Conservation (phyloP, 2,329 filamentous ascomycete genomes). For the Penicillium sp. region DNA sequence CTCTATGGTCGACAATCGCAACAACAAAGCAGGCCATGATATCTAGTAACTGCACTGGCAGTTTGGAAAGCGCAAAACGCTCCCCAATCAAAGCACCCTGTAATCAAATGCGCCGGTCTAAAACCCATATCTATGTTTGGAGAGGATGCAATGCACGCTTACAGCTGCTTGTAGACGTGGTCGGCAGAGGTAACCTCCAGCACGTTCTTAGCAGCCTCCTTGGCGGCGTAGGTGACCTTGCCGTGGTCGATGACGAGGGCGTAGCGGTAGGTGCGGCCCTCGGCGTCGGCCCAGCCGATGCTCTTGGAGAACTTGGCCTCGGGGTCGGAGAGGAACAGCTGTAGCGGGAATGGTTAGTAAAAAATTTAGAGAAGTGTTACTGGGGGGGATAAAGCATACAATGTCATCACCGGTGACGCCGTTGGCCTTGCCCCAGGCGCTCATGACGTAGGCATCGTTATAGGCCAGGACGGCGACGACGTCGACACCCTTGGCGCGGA, state of each 20-base stretch:
- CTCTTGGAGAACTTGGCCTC: conserved; percentile 73
- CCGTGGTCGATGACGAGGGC: conserved; percentile 81
- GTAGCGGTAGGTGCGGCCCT: conserved; percentile 75
- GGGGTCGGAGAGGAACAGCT: conserved; percentile 76
- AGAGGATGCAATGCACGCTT: conserved; percentile 14
- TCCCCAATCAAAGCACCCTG: background rate
- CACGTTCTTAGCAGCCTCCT: conserved; percentile 57
- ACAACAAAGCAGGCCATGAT: conserved; percentile 8
- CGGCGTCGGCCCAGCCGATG: conserved; percentile 72
- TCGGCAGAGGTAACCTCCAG: conserved; percentile 51
- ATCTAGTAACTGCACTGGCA: conserved; percentile 1
- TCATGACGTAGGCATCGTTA: conserved; percentile 88
- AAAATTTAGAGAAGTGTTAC: too few relatives aligned
- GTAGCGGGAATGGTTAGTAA: conserved; percentile 10
- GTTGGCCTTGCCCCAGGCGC: conserved; percentile 88
- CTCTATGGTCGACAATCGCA: conserved; percentile 15
- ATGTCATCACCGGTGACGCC: conserved; percentile 70
- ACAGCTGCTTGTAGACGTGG: conserved; percentile 52
- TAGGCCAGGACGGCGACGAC: conserved; percentile 76
- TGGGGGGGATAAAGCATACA: conserved; percentile 42
- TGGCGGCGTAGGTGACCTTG: conserved; percentile 78
- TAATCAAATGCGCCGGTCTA: conserved; percentile 4
- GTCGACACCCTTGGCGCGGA: conserved; percentile 81
- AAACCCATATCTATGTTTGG: conserved; percentile 11
- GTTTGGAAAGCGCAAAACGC: background rate